phyloP scores from a whole-genome alignment of 1,139 yeast species.

The Lodderomyces margitis region DNA sequence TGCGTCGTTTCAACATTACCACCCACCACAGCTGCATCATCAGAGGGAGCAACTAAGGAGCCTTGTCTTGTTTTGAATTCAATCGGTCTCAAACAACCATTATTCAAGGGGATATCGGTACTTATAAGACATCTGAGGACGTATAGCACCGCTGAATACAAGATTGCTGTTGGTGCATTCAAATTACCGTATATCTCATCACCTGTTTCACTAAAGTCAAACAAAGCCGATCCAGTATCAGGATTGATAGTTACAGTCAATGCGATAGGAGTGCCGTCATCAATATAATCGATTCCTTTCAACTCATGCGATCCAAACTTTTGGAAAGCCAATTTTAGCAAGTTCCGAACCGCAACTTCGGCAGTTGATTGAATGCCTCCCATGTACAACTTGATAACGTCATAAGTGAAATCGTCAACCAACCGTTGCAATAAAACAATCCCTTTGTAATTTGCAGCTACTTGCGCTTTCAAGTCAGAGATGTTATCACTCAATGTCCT shows the following conservation, averaged over 20 bases:
- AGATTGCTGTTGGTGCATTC: conserved; percentile 60
- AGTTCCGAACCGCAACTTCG: conserved; percentile 39
- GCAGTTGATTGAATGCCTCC: conserved; percentile 44
- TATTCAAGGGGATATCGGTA: conserved; percentile 79
- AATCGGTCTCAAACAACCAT: conserved; percentile 78
- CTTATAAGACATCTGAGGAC: conserved; percentile 73
- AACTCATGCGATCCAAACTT: conserved; percentile 37
- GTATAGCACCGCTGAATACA: conserved; percentile 78
- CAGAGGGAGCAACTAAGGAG: conserved; percentile 65
- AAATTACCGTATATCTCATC: conserved; percentile 45
- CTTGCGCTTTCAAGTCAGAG: conserved; percentile 46
- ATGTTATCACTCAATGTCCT: conserved; percentile 41
- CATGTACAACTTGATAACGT: conserved; percentile 42
- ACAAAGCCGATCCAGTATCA: conserved; percentile 36
- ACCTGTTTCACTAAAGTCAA: conserved; percentile 43
- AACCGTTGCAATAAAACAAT: conserved; percentile 32
- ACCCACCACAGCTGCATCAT: conserved; percentile 84
- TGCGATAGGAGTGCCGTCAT: conserved; percentile 45
- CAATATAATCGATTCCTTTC: conserved; percentile 39
- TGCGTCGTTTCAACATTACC: conserved; percentile 90
- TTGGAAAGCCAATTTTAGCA: conserved; percentile 33
- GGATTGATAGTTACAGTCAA: conserved; percentile 34
- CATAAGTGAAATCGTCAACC: conserved; percentile 31
- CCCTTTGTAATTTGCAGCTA: conserved; percentile 43
- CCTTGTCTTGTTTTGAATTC: conserved; percentile 65